Evolutionary conservation across 345 rosid species (phyloP).

Genomic region (Jatropha curcas): DNA sequence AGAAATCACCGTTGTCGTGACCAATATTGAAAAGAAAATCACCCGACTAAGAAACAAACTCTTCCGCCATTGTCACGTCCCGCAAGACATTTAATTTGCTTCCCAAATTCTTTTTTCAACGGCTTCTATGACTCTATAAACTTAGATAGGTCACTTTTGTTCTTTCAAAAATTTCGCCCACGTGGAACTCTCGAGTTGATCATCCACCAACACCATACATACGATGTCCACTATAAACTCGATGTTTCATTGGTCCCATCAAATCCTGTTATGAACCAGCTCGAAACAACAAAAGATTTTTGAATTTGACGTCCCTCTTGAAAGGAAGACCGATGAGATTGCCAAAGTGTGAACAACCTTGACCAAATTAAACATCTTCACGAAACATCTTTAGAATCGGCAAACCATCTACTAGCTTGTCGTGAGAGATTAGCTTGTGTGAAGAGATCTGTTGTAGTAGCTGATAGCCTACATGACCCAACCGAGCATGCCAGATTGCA

Average conservation of each 20-base stretch:
- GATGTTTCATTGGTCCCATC: background rate
- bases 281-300: background rate
- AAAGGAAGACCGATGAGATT: conserved; percentile 21
- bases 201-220: conserved; percentile 14
- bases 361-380: background rate
- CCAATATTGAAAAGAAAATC: conserved; percentile 4
- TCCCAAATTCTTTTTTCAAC: background rate
- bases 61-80: background rate
- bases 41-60: background rate
- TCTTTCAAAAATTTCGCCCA: no score
- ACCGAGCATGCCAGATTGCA: conserved; percentile 17
- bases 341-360: conserved; percentile 10
- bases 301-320: background rate
- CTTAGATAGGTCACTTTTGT: background rate
- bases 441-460: conserved; percentile 10
- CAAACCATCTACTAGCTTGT: conserved; percentile 13
- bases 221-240: background rate
- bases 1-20: background rate
- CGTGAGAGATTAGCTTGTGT: conserved; percentile 13
- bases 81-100: conserved; percentile 8
- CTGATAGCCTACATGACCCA: conserved; percentile 21
- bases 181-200: background rate
- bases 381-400: background rate
- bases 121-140: background rate
- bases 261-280: conserved; percentile 17